Evolutionary conservation across 2,329 filamentous ascomycete species (phyloP), one percentile per base, ranked within the genome.

Genomic region (Zelopaecilomyces penicillatus): DNA sequence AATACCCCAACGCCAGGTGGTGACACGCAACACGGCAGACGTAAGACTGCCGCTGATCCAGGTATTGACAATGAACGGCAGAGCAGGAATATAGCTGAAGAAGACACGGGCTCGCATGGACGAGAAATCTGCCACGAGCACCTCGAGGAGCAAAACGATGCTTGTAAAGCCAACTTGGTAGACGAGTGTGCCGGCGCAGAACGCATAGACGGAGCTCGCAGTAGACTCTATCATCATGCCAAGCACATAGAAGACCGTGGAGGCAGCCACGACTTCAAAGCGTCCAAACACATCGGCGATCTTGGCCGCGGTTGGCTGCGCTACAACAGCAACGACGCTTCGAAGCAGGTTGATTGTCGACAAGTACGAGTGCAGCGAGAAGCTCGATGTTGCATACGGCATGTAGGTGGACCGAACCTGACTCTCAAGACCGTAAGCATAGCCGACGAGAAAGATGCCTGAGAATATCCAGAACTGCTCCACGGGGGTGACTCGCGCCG

Each of bases 231-330:
- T 61, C 5, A 75, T 68, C 4, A 78, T 76, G 9, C 73, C 71
- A 41, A 65, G 27, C 1, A 75, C 68, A 46, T 81, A 82, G 46
- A 82, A 76, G 8, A 78, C 38, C 1, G 78, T 70, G 0, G 75
- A 74, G 1, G 78, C 58, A 4, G 71, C 56, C 9, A 83, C 67
- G 31, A 82, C 63, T 55, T 83, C 78, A 19, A 77, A 67, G 46
- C 80, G 70, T 19, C 80, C 80, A 52, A 83, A 80, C 7, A 81
- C 74, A 52, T 79, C 80, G 12, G 79, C 76, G 45, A 83, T 69
- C 52, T 81, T 82, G 7, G 77, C 79, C 0, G 75, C 74, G 0
- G 78, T 74, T 30, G 68, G 79, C 63, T 78, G 63, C 3, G 74
- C 71, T 3, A 76, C 78, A 32, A 76, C 78, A 5, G 76, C 78